Evolutionary conservation across 192 early-diverging fungal species (phyloP).

Genomic region (Linnemannia elongata): DNA sequence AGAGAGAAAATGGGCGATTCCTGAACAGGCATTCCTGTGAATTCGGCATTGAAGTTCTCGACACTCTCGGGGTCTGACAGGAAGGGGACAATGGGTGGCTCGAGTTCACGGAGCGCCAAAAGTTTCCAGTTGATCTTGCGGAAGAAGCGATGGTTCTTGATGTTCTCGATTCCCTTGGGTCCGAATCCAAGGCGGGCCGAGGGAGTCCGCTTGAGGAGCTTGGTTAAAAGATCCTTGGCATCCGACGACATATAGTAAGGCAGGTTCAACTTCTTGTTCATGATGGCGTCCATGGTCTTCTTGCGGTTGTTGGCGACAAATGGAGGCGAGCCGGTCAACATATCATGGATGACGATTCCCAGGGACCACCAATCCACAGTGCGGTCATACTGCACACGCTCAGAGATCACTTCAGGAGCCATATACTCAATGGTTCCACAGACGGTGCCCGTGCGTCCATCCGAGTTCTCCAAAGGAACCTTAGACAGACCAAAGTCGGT

Average conservation of each 20-base stretch:
- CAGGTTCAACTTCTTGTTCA: constrained; percentile 83
- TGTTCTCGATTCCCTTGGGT: constrained; percentile 63
- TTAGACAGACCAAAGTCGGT: constrained; percentile 98
- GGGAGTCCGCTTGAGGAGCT: constrained; percentile 69
- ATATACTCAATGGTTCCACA: constrained; percentile 88
- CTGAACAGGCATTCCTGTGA: constrained; percentile 71
- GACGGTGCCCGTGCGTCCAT: constrained; percentile 70
- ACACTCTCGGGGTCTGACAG: constrained; percentile 74
- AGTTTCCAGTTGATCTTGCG: constrained; percentile 79
- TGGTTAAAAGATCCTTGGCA: constrained; percentile 83
- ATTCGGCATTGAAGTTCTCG: constrained; percentile 85
- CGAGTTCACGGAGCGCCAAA: constrained; percentile 64
- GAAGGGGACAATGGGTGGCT: constrained; percentile 79
- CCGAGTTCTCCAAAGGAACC: constrained; percentile 64
- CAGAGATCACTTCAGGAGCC: constrained; percentile 81
- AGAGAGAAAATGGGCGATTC: constrained; percentile 62
- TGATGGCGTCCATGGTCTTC: constrained; percentile 87
- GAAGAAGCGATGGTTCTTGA: constrained; percentile 81
- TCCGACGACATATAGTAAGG: constrained; percentile 86
- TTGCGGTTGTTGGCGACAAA: constrained; percentile 86
- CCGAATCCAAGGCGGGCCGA: constrained; percentile 65
- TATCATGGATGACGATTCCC: constrained; percentile 91
- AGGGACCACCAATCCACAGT: constrained; percentile 94
- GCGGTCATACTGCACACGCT: constrained; percentile 70
- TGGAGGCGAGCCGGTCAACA: constrained; percentile 88